Evolutionary conservation across 1,139 yeast genomes (phyloP), one percentile per base, ranked within the genome.

Genomic region (Diutina pseudorugosa): DNA sequence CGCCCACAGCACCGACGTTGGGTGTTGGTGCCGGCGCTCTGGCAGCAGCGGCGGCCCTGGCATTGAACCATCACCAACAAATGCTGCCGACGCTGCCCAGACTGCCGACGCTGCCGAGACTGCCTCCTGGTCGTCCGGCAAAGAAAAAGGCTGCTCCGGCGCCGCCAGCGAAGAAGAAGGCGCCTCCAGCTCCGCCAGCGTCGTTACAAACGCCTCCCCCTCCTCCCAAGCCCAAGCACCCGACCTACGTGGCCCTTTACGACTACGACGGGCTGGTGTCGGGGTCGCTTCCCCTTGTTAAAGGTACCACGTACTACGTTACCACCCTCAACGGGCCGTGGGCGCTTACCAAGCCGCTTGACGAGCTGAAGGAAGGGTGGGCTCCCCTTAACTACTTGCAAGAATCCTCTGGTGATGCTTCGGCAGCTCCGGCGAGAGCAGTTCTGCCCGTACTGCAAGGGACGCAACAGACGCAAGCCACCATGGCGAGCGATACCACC

Each of bases 371-470:
- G 54, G 95, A 91, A 66, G 99, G 98, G 3, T 94, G 98, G 98
- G 93, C 95, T 11, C 99, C 99, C 12, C 85, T 94, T 36, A 87
- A 94, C 20, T 94, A 91, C 64, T 80, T 93, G 61, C 83, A 80
- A 53, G 86, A 84, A 23, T 19, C 16, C 16, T 25, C 41, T 12
- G 18, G 42, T 4, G 50, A 23, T 4, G 36, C 4, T 3, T 12
- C 43, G 41, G 21, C 36, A 11, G 36, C 19, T 12, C 19, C 14
- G 30, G 19, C 18, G 21, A 18, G n/a, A 19, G 18, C 51, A 5
- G 21, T 43, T 3, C 58, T 12, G 59, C 66, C 4, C 60, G 69
- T 0, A 65, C 74, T 1, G 67, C 75, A 1, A 18, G 42, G 6
- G 42, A 44, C 47, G 5, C 19, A 27, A n/a, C 19, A 11, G 12